Base-by-base conservation (phyloP, 208 protist genomes). In the Trypanosoma melophagium region DNA sequence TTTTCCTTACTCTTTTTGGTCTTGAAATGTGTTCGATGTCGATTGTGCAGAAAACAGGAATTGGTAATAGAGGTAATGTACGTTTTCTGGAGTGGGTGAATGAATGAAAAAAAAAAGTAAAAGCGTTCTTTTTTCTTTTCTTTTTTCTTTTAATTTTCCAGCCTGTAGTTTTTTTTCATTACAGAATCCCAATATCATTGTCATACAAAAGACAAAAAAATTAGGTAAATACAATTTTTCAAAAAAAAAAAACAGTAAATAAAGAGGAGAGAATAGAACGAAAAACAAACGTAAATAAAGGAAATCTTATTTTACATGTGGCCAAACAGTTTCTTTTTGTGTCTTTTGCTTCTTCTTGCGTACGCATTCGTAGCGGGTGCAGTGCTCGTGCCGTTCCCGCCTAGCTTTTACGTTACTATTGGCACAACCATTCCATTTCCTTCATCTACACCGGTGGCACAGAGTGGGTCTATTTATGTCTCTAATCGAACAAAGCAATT, bases 361-460 rank as follows among this genome's bases (percentile, higher is more conserved):
- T 50, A 9, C 35, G 16, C 19, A 14, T 63, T 13, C 17, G 22
- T 31, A 28, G 50, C 31, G 19, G 49, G 17, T 31, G 55, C 35
- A 2, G 57, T 68, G 24, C 52, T 66, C 17, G 52, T 74, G 55
- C 47, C 61, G n/a, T 71, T 77, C 58, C 70, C 76, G 3, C 47
- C 72, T 5, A 72, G 38, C 50, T 81, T 81, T 57, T 76, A 74
- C 50, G 76, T 81, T 12, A 69, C 69, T 13, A 76, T 56, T 22
- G 76, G 76, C 16, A 76, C 66, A 13, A 81, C 76, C 2, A 77
- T 81, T 28, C 76, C 76, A 13, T 73, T 77, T 47, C 28, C 53
- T 24, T 66, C 17, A 14, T 49, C 19, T 19, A 58, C 47, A 10
- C 59, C 76, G 2, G 65, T 81, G 17, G 64, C 76, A 21, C 76